phyloP scores from a whole-genome alignment of 164 flowering plant genomes.

The Akebia trifoliata region DNA sequence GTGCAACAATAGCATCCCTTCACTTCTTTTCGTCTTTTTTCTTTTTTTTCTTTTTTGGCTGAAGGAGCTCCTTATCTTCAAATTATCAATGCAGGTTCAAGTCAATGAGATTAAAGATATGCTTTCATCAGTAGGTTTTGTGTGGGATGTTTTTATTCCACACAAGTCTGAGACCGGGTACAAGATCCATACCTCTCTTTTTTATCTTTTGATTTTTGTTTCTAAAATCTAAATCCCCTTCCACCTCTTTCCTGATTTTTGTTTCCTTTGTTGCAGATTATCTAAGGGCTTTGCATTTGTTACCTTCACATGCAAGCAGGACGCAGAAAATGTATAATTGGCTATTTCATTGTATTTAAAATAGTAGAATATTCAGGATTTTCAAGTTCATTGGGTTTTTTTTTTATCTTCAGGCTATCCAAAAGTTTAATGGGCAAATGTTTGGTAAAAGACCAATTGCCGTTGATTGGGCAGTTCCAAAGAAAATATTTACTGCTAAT shows the following conservation, averaged over 20 bases:
- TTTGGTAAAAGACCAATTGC: constrained; percentile 79
- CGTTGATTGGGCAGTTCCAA: constrained; percentile 98
- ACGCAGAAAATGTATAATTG: constrained; percentile 74
- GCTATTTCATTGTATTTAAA: neutral
- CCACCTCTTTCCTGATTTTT: neutral
- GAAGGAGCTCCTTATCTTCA: constrained; percentile 3
- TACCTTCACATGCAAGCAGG: constrained; percentile 80
- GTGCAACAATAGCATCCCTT: constrained; percentile 1
- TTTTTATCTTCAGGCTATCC: constrained; percentile 58
- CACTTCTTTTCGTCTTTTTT: neutral
- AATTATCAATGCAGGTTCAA: constrained; percentile 50
- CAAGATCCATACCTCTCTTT: neutral
- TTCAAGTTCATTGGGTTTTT: neutral
- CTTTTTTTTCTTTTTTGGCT: neutral
- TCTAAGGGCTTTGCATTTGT: constrained; percentile 94
- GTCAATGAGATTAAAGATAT: constrained; percentile 60
- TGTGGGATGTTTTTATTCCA: constrained; percentile 91
- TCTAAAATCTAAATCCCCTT: neutral
- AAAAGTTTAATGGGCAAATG: constrained; percentile 65
- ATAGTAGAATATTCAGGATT: neutral
- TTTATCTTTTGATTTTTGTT: constrained; percentile 1
- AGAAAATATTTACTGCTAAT: constrained; percentile 53
- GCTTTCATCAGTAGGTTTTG: constrained; percentile 74
- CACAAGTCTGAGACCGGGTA: constrained; percentile 71
- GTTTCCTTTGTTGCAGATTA: constrained; percentile 35